These are phyloP conservation scores for Punica granatum DNA, from an alignment of 345 rosid species.

Conservation along the genomic window DNA sequence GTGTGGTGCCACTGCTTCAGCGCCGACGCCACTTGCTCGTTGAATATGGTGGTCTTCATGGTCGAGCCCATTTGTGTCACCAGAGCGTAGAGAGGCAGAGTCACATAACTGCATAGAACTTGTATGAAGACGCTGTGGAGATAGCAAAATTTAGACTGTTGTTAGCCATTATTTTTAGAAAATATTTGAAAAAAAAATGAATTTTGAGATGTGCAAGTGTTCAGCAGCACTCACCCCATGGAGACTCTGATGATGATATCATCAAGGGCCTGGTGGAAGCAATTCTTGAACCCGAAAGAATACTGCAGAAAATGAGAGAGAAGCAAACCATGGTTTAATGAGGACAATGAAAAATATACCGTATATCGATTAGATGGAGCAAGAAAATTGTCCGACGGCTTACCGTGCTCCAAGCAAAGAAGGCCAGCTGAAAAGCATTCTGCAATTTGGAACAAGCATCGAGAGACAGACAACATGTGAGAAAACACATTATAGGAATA, in stretches of 20 bases:
- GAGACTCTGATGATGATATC: constrained; percentile 27
- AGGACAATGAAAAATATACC: too few relatives aligned
- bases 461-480: neutral
- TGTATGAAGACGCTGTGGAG: constrained; percentile 21
- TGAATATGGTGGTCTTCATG: constrained; percentile 83
- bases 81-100: constrained; percentile 45
- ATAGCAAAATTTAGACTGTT: too few relatives aligned
- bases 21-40: constrained; percentile 65
- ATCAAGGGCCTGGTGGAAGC: constrained; percentile 26
- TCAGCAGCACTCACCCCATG: constrained; percentile 20
- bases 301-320: constrained; percentile 19
- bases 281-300: constrained; percentile 18
- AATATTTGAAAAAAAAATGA: too few relatives aligned
- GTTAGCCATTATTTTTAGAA: too few relatives aligned
- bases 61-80: constrained; percentile 72
- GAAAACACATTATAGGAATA: neutral
- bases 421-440: constrained; percentile 47
- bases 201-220: too few relatives aligned
- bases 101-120: constrained; percentile 45
- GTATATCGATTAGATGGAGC: too few relatives aligned
- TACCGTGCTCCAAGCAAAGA: constrained; percentile 38
- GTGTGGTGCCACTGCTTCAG: constrained; percentile 60
- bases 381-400: constrained; percentile 2
- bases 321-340: too few relatives aligned
- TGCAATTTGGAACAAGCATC: constrained; percentile 4